Evolutionary conservation across 1,139 yeast species (phyloP).

Genomic region (Pichia sp.): DNA sequence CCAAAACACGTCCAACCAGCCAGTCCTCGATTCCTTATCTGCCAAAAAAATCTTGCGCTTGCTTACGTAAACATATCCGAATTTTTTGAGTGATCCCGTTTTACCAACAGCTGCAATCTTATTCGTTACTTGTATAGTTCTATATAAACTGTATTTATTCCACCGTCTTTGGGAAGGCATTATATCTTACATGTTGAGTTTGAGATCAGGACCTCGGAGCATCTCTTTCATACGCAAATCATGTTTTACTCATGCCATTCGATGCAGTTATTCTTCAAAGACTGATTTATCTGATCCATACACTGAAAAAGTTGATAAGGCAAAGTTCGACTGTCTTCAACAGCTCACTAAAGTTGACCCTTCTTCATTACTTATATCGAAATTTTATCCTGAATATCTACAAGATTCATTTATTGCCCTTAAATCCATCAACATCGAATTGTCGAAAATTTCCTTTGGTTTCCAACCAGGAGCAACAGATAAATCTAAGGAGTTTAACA

Average conservation of each 20-base stretch:
- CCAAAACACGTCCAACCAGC: no score
- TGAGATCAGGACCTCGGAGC: no score
- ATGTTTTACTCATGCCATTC: background rate
- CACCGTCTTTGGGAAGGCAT: no score
- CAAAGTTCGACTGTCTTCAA: constrained; percentile 39
- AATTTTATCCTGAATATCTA: constrained; percentile 62
- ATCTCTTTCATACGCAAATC: no score
- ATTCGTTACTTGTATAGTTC: no score
- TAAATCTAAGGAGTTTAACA: constrained; percentile 34
- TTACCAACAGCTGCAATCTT: no score
- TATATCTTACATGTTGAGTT: no score
- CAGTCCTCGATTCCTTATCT: no score
- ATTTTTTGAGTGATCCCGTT: no score
- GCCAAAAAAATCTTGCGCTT: no score
- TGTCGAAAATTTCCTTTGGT: constrained; percentile 49
- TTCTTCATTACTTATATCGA: constrained; percentile 59
- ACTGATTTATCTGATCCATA: constrained; percentile 10
- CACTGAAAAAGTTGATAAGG: constrained; percentile 28
- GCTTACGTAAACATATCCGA: no score
- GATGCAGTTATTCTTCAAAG: background rate
- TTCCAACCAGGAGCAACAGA: constrained; percentile 16
- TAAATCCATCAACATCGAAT: constrained; percentile 61
- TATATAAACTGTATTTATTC: no score
- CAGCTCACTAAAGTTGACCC: constrained; percentile 43
- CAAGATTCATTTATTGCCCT: constrained; percentile 63